Evolutionary conservation across 768 basidiomycete species (phyloP).

Genomic region (Suillus variegatus): DNA sequence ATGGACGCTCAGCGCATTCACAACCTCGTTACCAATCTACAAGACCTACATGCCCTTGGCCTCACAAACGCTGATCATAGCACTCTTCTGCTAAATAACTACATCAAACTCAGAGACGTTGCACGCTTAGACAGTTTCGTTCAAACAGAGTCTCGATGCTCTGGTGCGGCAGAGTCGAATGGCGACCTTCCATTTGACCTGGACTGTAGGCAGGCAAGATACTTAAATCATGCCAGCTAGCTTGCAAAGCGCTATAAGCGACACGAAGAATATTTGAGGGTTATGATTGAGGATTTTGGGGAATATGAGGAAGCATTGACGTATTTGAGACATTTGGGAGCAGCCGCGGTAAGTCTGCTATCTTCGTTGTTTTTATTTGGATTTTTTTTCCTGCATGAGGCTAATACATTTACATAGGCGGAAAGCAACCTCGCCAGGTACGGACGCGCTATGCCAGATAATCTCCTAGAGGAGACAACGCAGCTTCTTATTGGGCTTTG

Average conservation of each 20-base stretch:
- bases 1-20: conserved; percentile 95
- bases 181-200: conserved; percentile 92
- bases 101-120: conserved; percentile 95
- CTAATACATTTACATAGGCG: conserved; percentile 47
- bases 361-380: conserved; percentile 1
- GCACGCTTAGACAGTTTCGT: conserved; percentile 88
- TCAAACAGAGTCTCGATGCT: conserved; percentile 73
- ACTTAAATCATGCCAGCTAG: conserved; percentile 93
- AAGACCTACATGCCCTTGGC: conserved; percentile 88
- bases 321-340: conserved; percentile 79
- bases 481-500: conserved; percentile 91
- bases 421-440: conserved; percentile 87
- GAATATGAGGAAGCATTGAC: conserved; percentile 71
- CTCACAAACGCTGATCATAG: conserved; percentile 97
- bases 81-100: conserved; percentile 93
- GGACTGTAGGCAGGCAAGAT: conserved; percentile 94
- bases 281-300: conserved; percentile 91
- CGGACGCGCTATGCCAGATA: conserved; percentile 81
- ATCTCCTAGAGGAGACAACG: conserved; percentile 86
- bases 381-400: conserved; percentile 24
- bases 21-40: conserved; percentile 92
- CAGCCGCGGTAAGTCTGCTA: conserved; percentile 64
- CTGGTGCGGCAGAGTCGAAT: conserved; percentile 30
- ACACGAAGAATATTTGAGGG: conserved; percentile 91
- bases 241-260: conserved; percentile 91